Evolutionary conservation across 2,329 filamentous ascomycete species (phyloP).

Genomic region (Pseudocercospora vitis): DNA sequence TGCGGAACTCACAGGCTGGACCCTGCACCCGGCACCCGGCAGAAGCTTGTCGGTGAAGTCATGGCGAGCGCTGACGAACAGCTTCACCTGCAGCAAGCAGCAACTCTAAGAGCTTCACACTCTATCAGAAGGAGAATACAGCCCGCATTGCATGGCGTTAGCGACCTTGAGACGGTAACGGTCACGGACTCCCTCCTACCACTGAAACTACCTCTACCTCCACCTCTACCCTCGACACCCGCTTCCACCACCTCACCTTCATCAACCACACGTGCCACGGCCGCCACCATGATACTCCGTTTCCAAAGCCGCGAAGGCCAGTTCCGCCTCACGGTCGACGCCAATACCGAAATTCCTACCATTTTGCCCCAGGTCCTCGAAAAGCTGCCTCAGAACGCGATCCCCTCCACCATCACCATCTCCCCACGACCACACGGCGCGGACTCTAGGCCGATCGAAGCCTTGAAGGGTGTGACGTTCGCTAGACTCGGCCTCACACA

Average conservation of each 20-base stretch:
- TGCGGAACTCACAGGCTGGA: slow-evolving; percentile 6
- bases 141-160: too few species aligned
- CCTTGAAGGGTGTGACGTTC: slow-evolving; percentile 57
- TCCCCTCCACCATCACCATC: slow-evolving; percentile 57
- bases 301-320: slow-evolving; percentile 92
- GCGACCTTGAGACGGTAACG: neutral
- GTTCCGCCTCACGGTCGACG: slow-evolving; percentile 77
- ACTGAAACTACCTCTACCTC: slow-evolving; percentile 8
- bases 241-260: slow-evolving; percentile 8
- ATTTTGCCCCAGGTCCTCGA: slow-evolving; percentile 58
- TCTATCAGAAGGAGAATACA: too few species aligned
- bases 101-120: neutral
- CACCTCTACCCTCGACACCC: slow-evolving; percentile 3
- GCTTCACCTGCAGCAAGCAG: slow-evolving; percentile 4
- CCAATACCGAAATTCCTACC: slow-evolving; percentile 67
- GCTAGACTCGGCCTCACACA: slow-evolving; percentile 63
- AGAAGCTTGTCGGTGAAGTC: neutral
- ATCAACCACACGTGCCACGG: slow-evolving; percentile 10
- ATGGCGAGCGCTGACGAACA: neutral
- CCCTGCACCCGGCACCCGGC: neutral
- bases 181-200: slow-evolving; percentile 4
- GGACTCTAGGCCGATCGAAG: slow-evolving; percentile 54
- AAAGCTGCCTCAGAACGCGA: slow-evolving; percentile 58
- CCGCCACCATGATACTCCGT: slow-evolving; percentile 70
- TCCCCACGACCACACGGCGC: slow-evolving; percentile 62